Conservation (phyloP, 192 early-diverging fungal species). For the Backusella parvicylindrica region DNA sequence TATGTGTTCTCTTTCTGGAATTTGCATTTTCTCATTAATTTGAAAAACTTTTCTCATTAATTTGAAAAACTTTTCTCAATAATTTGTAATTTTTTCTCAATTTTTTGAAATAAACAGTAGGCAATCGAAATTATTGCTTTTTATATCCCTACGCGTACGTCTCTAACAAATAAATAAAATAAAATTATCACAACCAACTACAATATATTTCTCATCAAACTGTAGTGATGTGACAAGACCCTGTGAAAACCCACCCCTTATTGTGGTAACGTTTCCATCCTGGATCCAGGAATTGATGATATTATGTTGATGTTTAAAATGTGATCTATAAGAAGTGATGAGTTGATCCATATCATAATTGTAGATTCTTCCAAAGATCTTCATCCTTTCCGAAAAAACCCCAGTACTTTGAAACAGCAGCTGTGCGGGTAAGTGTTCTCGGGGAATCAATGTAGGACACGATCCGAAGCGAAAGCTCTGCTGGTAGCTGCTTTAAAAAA, state of each 20-base stretch:
- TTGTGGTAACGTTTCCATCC: conserved; percentile 34
- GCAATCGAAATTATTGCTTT: conserved; percentile 40
- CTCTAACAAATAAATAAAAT: conserved; percentile 27
- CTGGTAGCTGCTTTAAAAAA: conserved; percentile 77
- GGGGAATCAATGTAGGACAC: conserved; percentile 82
- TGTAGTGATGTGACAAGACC: conserved; percentile 93
- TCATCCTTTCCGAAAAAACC: conserved; percentile 45
- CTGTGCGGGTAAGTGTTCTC: conserved; percentile 66
- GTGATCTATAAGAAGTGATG: conserved; percentile 40
- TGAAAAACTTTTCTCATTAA: no score
- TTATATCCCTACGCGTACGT: conserved; percentile 88
- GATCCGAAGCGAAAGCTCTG: conserved; percentile 78
- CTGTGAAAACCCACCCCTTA: conserved; percentile 13
- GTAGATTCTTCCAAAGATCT: conserved; percentile 37
- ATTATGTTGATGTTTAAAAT: conserved; percentile 53
- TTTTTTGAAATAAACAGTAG: no score
- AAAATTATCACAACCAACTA: conserved; percentile 87
- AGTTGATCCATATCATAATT: conserved; percentile 23
- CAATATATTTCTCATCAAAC: conserved; percentile 89
- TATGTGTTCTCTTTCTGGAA: no score
- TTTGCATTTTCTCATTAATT: no score
- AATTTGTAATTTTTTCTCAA: no score
- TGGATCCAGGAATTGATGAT: conserved; percentile 49
- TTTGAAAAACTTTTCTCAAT: no score
- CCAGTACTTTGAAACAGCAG: conserved; percentile 64